A percentile compares a stretch with the other conserved stretches of the same genome.
Evolutionary conservation across 805 yeast genomes (phyloP).

Genomic region (Yarrowia keelungensis): DNA sequence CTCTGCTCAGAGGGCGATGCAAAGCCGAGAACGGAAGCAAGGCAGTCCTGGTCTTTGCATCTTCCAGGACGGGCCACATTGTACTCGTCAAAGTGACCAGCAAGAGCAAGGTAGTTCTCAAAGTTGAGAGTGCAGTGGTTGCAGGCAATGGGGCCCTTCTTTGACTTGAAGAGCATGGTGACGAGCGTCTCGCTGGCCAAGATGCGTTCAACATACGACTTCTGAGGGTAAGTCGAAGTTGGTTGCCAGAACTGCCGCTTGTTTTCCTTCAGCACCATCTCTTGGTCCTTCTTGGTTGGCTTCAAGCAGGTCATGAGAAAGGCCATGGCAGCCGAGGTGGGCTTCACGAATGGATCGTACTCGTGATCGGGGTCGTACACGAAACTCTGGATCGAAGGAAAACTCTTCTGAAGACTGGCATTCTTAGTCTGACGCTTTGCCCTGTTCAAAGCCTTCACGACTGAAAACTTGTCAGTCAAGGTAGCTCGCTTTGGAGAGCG

Average conservation of each 20-base stretch:
- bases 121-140: constrained; percentile 11
- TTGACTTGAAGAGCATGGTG: constrained; percentile 1
- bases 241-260: constrained; percentile 6
- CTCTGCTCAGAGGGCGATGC: constrained; percentile 17
- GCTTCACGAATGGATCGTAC: constrained; percentile 7
- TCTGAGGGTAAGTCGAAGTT: background rate
- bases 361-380: background rate
- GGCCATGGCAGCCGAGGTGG: constrained; percentile 1
- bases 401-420: background rate
- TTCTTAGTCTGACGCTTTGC: background rate
- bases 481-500: too few species aligned
- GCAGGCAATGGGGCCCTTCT: constrained; percentile 25
- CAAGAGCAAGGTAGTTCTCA: constrained; percentile 8
- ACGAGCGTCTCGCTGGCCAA: background rate
- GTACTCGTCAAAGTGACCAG: constrained; percentile 1
- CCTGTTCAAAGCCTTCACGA: too few species aligned
- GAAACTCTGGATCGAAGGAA: background rate
- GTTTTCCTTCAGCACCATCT: constrained; percentile 4
- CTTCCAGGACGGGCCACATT: background rate
- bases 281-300: constrained; percentile 11
- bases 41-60: background rate
- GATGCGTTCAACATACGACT: constrained; percentile 2
- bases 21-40: constrained; percentile 3
- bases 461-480: too few species aligned
- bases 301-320: background rate